Conservation (phyloP, 1,284 basidiomycete genomes). For the Ustilago vetiveriae region DNA sequence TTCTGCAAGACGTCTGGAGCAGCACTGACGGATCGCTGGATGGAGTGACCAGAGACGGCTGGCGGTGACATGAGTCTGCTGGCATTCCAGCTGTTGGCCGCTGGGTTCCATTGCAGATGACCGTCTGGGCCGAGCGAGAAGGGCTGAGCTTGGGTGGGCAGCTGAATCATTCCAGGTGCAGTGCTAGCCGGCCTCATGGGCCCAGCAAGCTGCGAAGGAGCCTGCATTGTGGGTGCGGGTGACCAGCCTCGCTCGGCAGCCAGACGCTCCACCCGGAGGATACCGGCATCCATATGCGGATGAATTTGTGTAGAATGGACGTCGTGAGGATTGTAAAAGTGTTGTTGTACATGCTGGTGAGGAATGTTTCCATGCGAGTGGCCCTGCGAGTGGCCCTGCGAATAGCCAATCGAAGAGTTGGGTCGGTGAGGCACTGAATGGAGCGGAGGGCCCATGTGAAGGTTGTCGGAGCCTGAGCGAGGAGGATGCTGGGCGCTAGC, state of each 20-base stretch:
- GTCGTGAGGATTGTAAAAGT: conserved; percentile 14
- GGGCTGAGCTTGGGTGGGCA: conserved; percentile 33
- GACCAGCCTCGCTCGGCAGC: conserved; percentile 59
- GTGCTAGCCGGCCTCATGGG: conserved; percentile 40
- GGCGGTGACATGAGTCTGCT: conserved; percentile 31
- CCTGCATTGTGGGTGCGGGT: conserved; percentile 40
- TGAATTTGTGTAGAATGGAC: conserved; percentile 10
- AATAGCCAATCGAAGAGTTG: conserved; percentile 35
- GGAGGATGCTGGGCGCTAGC: conserved; percentile 41
- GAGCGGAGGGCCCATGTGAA: conserved; percentile 12
- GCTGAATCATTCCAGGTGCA: conserved; percentile 46
- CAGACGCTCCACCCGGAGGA: conserved; percentile 44
- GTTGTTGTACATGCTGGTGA: conserved; percentile 13
- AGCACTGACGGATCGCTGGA: conserved; percentile 47
- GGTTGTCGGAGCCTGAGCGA: conserved; percentile 3
- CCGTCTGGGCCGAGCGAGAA: conserved; percentile 27
- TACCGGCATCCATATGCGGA: conserved; percentile 27
- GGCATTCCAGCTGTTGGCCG: conserved; percentile 36
- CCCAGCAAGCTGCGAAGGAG: conserved; percentile 4
- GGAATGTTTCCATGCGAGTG: no score
- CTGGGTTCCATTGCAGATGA: conserved; percentile 37
- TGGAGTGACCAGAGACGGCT: conserved; percentile 9
- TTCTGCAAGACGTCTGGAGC: conserved; percentile 45
- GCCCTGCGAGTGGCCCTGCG: background rate
- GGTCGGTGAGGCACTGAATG: conserved; percentile 28